phyloP scores from a whole-genome alignment of 2,329 filamentous ascomycete genomes.

The Trichoderma sp. region DNA sequence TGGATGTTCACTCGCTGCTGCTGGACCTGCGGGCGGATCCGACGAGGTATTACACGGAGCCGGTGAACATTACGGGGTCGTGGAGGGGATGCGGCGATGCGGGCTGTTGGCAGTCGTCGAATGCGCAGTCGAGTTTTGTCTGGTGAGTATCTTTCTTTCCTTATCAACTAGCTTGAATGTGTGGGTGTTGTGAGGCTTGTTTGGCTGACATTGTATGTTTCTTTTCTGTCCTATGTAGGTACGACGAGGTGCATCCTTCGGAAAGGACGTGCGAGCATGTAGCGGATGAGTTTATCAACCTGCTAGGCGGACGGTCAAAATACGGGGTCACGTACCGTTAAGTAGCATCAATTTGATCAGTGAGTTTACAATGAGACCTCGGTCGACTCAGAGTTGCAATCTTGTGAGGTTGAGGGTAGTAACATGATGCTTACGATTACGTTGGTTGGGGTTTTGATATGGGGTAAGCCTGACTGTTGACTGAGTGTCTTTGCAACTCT shows the following conservation, averaged over 20 bases:
- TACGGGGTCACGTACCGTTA: conserved; percentile 42
- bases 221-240: conserved; percentile 37
- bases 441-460: background rate
- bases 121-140: conserved; percentile 58
- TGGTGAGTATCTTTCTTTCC: conserved; percentile 53
- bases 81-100: conserved; percentile 23
- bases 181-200: background rate
- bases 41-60: conserved; percentile 60
- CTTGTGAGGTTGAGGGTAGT: background rate
- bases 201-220: background rate
- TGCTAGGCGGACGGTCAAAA: conserved; percentile 45
- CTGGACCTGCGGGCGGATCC: conserved; percentile 67
- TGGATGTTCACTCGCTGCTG: conserved; percentile 67
- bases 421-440: conserved; percentile 4
- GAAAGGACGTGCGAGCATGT: conserved; percentile 56
- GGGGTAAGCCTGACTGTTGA: conserved; percentile 5
- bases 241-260: conserved; percentile 72
- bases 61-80: conserved; percentile 50
- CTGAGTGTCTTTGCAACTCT: background rate
- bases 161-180: no score
- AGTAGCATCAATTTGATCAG: background rate
- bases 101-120: conserved; percentile 21
- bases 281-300: conserved; percentile 47
- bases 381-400: background rate
- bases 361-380: background rate